Conservation (phyloP, 257 asterid genomes). For the Nicotiana paniculata region DNA sequence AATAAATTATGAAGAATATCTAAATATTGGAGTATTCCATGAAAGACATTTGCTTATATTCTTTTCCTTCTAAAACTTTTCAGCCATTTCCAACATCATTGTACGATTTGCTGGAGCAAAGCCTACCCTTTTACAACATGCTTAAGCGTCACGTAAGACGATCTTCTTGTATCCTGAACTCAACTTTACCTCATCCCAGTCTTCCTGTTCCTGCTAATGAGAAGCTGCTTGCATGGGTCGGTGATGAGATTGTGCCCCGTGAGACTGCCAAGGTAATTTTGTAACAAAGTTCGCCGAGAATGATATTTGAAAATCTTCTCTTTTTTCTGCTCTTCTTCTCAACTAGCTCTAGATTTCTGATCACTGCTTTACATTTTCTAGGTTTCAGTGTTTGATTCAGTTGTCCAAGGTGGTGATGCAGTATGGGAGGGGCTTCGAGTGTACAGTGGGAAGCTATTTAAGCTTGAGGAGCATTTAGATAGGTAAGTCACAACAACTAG, state of each 20-base stretch:
- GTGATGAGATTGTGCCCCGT: conserved; percentile 80
- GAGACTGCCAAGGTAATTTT: conserved; percentile 72
- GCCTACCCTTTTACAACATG: conserved; percentile 75
- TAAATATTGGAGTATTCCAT: not conserved
- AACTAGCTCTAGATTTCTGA: conserved; percentile 6
- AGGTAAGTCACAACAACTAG: conserved; percentile 38
- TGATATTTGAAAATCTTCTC: not conserved
- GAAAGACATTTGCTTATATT: not conserved
- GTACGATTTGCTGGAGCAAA: conserved; percentile 76
- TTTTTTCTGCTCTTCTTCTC: not conserved
- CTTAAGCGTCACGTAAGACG: conserved; percentile 41
- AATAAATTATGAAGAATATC: not conserved
- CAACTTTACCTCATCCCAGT: conserved; percentile 29
- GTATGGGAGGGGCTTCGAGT: conserved; percentile 95
- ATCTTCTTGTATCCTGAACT: conserved; percentile 13
- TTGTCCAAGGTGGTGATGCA: conserved; percentile 96
- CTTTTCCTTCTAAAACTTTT: conserved; percentile 6
- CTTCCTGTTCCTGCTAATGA: conserved; percentile 76
- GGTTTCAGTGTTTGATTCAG: conserved; percentile 89
- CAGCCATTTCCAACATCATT: conserved; percentile 73
- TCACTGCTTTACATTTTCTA: conserved; percentile 21
- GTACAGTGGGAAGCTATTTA: conserved; percentile 65
- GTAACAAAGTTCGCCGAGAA: not conserved
- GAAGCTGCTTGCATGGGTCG: conserved; percentile 91
- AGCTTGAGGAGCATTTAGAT: conserved; percentile 87